Evolutionary conservation across 257 asterid genomes (phyloP).

Genomic region (Gentiana macrophylla): DNA sequence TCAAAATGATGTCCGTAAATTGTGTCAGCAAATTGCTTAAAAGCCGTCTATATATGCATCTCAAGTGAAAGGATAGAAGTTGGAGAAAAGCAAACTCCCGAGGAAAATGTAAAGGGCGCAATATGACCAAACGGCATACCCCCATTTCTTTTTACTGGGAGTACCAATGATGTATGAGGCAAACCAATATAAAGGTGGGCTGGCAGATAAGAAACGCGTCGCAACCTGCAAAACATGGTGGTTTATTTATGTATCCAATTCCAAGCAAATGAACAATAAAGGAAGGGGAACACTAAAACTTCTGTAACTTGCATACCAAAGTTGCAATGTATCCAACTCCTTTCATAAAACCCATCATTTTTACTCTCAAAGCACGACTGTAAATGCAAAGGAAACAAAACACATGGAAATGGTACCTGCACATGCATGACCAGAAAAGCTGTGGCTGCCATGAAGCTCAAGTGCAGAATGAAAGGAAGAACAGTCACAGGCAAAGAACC

Average conservation of each 20-base stretch:
- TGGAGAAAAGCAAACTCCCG: constrained; percentile 81
- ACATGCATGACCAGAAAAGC: constrained; percentile 88
- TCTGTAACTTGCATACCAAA: too few relatives aligned
- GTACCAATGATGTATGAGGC: constrained; percentile 52
- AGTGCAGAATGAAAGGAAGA: constrained; percentile 76
- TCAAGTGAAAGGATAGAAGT: constrained; percentile 95
- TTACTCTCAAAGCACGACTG: neutral
- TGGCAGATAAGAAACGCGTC: constrained; percentile 81
- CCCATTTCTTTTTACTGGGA: constrained; percentile 49
- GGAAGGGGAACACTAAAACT: neutral
- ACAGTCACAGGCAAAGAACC: constrained; percentile 34
- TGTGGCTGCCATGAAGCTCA: constrained; percentile 68
- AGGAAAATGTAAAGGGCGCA: constrained; percentile 64
- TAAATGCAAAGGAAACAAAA: neutral
- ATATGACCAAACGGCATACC: constrained; percentile 64
- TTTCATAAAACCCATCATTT: too few relatives aligned
- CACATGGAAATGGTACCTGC: constrained; percentile 39
- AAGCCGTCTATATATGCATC: neutral
- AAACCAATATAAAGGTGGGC: constrained; percentile 82
- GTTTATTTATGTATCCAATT: neutral
- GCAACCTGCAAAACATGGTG: constrained; percentile 45
- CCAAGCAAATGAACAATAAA: neutral
- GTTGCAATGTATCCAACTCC: too few relatives aligned
- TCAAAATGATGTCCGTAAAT: neutral
- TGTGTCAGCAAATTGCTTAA: neutral